Evolutionary conservation across 257 asterid genomes (phyloP).

Genomic region (Verbascum thapsus): DNA sequence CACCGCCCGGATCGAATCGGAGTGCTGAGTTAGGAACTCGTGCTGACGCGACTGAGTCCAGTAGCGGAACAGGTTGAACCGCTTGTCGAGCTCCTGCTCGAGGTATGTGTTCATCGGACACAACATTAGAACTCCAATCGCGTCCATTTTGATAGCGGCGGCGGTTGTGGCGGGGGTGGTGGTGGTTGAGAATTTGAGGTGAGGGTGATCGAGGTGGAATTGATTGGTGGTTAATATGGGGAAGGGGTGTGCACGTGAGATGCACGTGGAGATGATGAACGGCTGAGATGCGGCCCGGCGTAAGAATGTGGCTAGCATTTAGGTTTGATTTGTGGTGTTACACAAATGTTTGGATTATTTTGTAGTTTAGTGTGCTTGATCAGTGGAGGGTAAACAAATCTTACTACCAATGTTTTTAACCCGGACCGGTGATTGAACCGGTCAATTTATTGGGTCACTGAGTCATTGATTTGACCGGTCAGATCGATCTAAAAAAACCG

Average conservation of each 20-base stretch:
- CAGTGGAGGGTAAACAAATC: neutral
- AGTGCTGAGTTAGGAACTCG: constrained; percentile 53
- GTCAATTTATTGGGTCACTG: too few relatives aligned
- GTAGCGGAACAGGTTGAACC: constrained; percentile 67
- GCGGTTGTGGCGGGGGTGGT: constrained; percentile 11
- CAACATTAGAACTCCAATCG: constrained; percentile 63
- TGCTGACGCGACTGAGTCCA: constrained; percentile 52
- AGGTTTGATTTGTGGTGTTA: neutral
- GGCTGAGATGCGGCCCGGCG: constrained; percentile 28
- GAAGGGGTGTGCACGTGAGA: neutral
- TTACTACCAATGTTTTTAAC: too few relatives aligned
- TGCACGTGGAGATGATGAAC: constrained; percentile 28
- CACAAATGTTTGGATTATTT: neutral
- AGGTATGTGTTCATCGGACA: constrained; percentile 60
- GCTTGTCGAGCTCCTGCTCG: constrained; percentile 65
- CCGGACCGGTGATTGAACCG: too few relatives aligned
- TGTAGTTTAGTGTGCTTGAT: neutral
- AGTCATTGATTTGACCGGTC: too few relatives aligned
- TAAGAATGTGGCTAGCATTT: constrained; percentile 22
- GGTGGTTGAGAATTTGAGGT: constrained; percentile 31
- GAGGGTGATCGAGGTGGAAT: constrained; percentile 20
- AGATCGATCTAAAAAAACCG: too few relatives aligned
- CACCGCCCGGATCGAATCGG: constrained; percentile 67
- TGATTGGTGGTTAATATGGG: constrained; percentile 25
- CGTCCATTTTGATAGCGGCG: constrained; percentile 46